These are phyloP conservation scores for Aspergillus avenaceus DNA, from an alignment of 495 filamentous ascomycete species.

Conservation along the genomic window DNA sequence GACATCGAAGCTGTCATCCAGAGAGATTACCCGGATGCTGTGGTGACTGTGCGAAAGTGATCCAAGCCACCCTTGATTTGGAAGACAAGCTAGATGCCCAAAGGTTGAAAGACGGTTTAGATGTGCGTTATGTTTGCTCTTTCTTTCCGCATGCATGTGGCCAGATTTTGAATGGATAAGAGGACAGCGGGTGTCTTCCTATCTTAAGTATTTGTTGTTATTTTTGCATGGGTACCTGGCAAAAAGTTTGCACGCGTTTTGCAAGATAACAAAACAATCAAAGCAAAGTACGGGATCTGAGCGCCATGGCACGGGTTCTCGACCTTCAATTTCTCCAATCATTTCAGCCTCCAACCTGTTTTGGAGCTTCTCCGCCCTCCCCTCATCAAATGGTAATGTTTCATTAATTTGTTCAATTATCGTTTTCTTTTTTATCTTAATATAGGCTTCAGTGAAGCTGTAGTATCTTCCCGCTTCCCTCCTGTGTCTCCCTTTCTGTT, in stretches of 20 bases:
- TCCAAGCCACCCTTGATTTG: background rate
- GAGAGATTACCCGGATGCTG: slow-evolving; percentile 27
- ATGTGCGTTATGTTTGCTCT: background rate
- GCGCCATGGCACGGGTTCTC: slow-evolving; percentile 1
- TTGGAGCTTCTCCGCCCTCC: background rate
- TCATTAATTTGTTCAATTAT: background rate
- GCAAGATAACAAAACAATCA: too few species aligned
- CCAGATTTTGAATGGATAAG: too few species aligned
- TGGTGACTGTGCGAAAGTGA: slow-evolving; percentile 32
- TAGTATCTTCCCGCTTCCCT: too few species aligned
- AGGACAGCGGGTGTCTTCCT: too few species aligned
- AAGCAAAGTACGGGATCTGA: background rate
- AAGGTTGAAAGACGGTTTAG: background rate
- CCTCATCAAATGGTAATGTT: background rate
- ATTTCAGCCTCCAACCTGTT: background rate
- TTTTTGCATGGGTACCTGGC: too few species aligned
- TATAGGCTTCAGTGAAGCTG: too few species aligned
- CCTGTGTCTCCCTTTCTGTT: too few species aligned
- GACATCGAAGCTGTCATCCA: slow-evolving; percentile 27
- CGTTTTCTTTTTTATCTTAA: too few species aligned
- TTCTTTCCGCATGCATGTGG: too few species aligned
- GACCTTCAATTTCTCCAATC: too few species aligned
- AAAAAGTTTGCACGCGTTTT: too few species aligned
- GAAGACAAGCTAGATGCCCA: background rate
- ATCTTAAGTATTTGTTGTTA: too few species aligned